Percentiles rank a stretch among this genome's conserved stretches.
Evolutionary conservation across 208 protist genomes (phyloP).

Genomic region (Acanthamoeba rhysodes): DNA sequence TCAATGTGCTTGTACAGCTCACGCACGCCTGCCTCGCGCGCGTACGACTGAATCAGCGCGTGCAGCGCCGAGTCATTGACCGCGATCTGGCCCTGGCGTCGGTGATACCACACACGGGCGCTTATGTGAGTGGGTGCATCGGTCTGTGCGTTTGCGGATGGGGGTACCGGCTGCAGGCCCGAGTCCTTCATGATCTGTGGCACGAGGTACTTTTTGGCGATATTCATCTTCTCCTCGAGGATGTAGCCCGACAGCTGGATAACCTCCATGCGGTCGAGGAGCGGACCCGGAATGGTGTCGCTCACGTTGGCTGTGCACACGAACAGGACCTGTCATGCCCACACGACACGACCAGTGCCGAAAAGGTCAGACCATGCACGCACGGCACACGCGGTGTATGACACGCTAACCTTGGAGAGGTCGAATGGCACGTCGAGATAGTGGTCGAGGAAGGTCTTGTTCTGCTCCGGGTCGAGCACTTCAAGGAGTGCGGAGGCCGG

Average conservation of each 20-base stretch:
- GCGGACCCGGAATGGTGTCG: conserved; percentile 91
- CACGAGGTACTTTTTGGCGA: conserved; percentile 73
- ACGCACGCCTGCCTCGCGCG: conserved; percentile 36
- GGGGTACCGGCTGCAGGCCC: conserved; percentile 26
- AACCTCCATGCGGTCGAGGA: conserved; percentile 95
- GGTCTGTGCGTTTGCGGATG: background rate
- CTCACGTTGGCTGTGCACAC: conserved; percentile 93
- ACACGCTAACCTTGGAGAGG: conserved; percentile 86
- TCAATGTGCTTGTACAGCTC: conserved; percentile 55
- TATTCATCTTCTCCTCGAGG: conserved; percentile 76
- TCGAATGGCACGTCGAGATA: conserved; percentile 94
- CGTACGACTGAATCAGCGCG: conserved; percentile 49
- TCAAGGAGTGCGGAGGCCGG: conserved; percentile 93
- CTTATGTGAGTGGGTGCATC: no score
- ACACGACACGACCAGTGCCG: no score
- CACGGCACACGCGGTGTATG: no score
- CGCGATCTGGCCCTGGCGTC: background rate
- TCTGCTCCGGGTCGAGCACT: conserved; percentile 94
- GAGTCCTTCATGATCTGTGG: conserved; percentile 24
- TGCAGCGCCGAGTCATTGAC: conserved; percentile 22
- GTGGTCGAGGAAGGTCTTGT: conserved; percentile 93
- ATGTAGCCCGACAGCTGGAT: conserved; percentile 91
- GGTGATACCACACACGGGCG: no score
- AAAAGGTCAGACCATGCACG: no score
- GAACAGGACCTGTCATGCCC: conserved; percentile 89